Conservation (phyloP, 2,329 filamentous ascomycete species). For the Colletotrichum viniferum region DNA sequence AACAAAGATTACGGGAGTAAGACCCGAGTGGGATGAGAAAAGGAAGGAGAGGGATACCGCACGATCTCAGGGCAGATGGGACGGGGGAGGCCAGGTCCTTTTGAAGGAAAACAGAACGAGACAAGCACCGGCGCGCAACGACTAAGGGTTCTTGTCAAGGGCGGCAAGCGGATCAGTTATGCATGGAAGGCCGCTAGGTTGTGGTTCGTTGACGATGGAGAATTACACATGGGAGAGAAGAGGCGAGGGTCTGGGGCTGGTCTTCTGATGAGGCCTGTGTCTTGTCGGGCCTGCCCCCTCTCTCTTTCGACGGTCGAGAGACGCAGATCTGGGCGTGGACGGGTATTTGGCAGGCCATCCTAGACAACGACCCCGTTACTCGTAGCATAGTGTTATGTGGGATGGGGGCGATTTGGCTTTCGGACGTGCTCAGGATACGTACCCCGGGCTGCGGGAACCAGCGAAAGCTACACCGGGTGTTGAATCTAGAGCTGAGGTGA, state of each 20-base stretch:
- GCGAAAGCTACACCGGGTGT: background rate
- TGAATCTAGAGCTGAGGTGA: background rate
- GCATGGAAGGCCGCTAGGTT: background rate
- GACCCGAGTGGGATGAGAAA: conserved; percentile 9
- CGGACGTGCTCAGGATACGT: conserved; percentile 11
- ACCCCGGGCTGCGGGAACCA: background rate
- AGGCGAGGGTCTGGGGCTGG: background rate
- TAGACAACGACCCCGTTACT: background rate
- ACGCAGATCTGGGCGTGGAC: conserved; percentile 8
- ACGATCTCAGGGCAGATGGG: background rate
- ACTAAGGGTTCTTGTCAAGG: conserved; percentile 18
- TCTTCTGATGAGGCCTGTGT: background rate
- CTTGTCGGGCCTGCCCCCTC: background rate
- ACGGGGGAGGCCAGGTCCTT: background rate
- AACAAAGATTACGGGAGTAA: background rate
- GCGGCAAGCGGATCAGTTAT: conserved; percentile 12
- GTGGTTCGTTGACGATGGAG: conserved; percentile 10
- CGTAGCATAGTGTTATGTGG: conserved; percentile 1
- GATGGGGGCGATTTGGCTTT: conserved; percentile 12
- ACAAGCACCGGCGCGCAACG: background rate
- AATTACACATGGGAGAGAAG: conserved; percentile 9
- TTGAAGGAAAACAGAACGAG: conserved; percentile 6
- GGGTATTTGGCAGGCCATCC: conserved; percentile 8
- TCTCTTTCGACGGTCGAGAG: background rate
- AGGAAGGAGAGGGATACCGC: background rate